These are phyloP conservation scores for Turnera subulata DNA, from an alignment of 345 rosid species.

Conservation along the genomic window DNA sequence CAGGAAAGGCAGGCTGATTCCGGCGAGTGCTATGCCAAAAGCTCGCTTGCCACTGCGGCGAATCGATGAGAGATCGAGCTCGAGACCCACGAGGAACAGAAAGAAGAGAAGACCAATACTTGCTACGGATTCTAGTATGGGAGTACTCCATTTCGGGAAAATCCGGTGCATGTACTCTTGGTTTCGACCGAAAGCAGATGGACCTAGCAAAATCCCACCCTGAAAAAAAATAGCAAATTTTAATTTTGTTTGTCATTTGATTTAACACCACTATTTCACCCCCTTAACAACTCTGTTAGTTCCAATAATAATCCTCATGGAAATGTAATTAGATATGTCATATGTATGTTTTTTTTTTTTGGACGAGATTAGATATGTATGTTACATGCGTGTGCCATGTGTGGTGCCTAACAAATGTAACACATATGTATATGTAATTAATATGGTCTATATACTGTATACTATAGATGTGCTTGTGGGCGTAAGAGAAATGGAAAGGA, in stretches of 20 bases:
- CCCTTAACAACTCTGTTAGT: too few relatives aligned
- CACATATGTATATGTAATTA: too few relatives aligned
- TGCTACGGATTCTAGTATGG: conserved; percentile 70
- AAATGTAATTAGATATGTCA: too few relatives aligned
- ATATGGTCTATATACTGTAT: too few relatives aligned
- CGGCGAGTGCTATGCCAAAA: conserved; percentile 66
- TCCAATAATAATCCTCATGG: too few relatives aligned
- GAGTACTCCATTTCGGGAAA: conserved; percentile 71
- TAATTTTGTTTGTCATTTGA: neutral
- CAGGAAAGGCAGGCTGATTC: conserved; percentile 67
- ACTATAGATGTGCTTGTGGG: too few relatives aligned
- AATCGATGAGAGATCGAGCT: conserved; percentile 61
- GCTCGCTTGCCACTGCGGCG: conserved; percentile 65
- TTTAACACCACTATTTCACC: too few relatives aligned
- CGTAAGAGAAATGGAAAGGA: neutral
- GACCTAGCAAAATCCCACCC: conserved; percentile 88
- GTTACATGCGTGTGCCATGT: too few relatives aligned
- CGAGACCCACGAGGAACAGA: conserved; percentile 87
- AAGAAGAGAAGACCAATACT: conserved; percentile 84
- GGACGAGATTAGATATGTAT: too few relatives aligned
- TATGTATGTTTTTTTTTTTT: too few relatives aligned
- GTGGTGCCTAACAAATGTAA: too few relatives aligned
- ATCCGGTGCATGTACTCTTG: conserved; percentile 36
- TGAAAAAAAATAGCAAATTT: too few relatives aligned
- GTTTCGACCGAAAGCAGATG: conserved; percentile 71